Conservation (phyloP, 192 early-diverging fungal genomes). For the Neocallimastix lanati region DNA sequence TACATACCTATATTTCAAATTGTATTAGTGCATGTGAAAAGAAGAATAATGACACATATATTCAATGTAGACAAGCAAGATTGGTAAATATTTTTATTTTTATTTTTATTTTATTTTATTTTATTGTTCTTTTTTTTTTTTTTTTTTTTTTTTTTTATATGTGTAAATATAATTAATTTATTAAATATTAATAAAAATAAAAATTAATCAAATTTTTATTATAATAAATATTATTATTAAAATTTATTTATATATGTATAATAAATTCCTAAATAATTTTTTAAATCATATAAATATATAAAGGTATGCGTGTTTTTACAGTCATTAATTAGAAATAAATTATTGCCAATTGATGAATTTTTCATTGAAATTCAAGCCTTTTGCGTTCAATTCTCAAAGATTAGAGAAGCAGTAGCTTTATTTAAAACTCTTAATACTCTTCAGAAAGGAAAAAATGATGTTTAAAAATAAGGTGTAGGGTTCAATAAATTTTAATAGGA, state of each 20-base stretch:
- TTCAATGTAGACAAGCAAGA: not conserved
- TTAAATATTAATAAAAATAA: no score
- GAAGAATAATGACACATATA: not conserved
- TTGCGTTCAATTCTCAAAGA: not conserved
- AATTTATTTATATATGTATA: no score
- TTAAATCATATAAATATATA: no score
- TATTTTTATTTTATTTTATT: no score
- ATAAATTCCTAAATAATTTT: no score
- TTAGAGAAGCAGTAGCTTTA: not conserved
- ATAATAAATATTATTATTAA: no score
- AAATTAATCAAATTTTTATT: no score
- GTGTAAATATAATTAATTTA: no score
- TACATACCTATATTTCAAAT: not conserved
- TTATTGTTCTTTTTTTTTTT: no score
- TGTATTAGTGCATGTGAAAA: not conserved
- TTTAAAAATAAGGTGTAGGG: no score
- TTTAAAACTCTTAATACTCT: not conserved
- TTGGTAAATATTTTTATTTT: not conserved
- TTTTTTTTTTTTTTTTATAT: no score
- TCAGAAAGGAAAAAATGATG: not conserved
- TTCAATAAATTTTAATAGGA: no score
- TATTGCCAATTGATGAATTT: not conserved
- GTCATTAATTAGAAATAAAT: not conserved
- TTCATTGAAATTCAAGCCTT: not conserved
- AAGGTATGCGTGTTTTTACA: not conserved